Evolutionary conservation across 129 eudicot genomes (phyloP).

Genomic region (Tanacetum coccineum): DNA sequence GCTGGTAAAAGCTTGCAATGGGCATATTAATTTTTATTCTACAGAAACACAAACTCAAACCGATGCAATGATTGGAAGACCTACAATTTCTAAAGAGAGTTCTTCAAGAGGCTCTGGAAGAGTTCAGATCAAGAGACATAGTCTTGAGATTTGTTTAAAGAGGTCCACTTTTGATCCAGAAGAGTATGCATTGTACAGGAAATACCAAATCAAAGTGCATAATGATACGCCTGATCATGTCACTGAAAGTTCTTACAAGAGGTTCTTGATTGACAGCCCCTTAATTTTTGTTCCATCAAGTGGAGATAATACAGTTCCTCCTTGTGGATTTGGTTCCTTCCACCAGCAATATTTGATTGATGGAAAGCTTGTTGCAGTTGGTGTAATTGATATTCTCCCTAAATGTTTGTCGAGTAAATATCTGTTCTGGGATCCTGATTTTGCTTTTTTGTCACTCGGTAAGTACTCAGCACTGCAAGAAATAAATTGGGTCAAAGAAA

Average conservation of each 20-base stretch:
- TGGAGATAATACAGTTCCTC: conserved; percentile 55
- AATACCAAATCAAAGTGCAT: conserved; percentile 84
- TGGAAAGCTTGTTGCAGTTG: conserved; percentile 87
- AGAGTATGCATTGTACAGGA: conserved; percentile 79
- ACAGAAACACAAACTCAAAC: conserved; percentile 29
- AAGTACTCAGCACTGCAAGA: conserved; percentile 85
- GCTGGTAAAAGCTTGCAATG: conserved; percentile 74
- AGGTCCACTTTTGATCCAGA: conserved; percentile 75
- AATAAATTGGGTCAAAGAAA: conserved; percentile 73
- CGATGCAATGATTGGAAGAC: conserved; percentile 22
- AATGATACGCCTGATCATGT: conserved; percentile 77
- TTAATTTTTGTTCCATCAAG: conserved; percentile 35
- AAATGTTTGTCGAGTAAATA: conserved; percentile 94
- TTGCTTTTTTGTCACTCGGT: conserved; percentile 76
- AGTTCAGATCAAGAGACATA: conserved; percentile 30
- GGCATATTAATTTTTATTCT: conserved; percentile 79
- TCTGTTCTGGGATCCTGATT: conserved; percentile 96
- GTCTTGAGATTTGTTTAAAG: conserved; percentile 64
- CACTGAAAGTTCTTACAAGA: conserved; percentile 73
- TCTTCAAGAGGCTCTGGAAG: conserved; percentile 27
- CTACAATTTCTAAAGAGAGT: neutral
- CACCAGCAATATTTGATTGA: conserved; percentile 88
- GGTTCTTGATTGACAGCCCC: conserved; percentile 86
- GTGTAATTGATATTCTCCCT: conserved; percentile 93
- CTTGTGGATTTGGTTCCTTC: conserved; percentile 93